These are phyloP conservation scores for Sclerotinia glacialis DNA, from an alignment of 2,329 filamentous ascomycete genomes.

Conservation along the genomic window DNA sequence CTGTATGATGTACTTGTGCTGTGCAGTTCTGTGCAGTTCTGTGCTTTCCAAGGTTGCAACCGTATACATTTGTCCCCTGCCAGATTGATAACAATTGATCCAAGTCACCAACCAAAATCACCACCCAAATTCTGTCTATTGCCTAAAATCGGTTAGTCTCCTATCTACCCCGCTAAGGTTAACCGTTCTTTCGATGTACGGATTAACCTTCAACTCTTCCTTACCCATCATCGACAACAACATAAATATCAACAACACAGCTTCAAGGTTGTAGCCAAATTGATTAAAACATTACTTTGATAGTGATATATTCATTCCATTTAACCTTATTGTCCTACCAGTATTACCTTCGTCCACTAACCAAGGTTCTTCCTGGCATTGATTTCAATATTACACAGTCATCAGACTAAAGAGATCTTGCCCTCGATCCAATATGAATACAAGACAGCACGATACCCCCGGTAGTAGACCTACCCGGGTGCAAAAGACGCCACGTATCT, in stretches of 20 bases:
- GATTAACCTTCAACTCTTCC: not conserved
- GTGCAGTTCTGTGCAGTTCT: not conserved
- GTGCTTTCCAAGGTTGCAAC: not conserved
- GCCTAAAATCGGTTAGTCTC: not conserved
- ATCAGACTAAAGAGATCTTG: not conserved
- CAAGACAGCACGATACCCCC: conserved; percentile 19
- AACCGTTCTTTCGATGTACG: conserved; percentile 13
- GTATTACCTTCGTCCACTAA: not conserved
- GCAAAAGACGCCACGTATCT: conserved; percentile 20
- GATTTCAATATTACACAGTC: not conserved
- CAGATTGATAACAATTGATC: conserved; percentile 3
- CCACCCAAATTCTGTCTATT: no score
- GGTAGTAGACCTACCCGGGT: conserved; percentile 14
- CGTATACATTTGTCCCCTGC: not conserved
- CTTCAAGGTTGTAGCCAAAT: not conserved
- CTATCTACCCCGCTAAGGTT: conserved; percentile 19
- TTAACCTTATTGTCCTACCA: not conserved
- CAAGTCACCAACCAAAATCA: not conserved
- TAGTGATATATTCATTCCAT: not conserved
- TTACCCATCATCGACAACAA: not conserved
- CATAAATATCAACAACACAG: conserved; percentile 10
- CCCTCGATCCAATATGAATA: conserved; percentile 20
- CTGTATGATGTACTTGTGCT: not conserved
- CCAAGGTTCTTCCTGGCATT: no score
- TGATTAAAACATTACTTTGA: not conserved